Evolutionary conservation across 768 basidiomycete genomes (phyloP), one percentile per base, ranked within the genome.

Genomic region (Russula earlei): DNA sequence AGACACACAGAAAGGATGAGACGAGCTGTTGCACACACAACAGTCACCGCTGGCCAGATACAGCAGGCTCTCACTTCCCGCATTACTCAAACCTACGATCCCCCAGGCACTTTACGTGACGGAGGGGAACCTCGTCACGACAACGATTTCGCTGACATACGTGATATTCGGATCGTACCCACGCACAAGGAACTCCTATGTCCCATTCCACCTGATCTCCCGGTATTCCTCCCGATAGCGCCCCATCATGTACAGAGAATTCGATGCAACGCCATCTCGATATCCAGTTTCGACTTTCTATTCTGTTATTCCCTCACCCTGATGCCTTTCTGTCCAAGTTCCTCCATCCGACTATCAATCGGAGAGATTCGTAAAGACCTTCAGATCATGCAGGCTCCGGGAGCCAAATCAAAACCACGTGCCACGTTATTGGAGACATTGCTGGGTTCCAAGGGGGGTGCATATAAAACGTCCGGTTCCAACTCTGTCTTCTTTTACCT

Each of bases 231-330:
- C 1, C 75, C 71, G 19, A 73, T 70, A 2, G 85, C 83, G 0
- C 85, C 84, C 0, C 85, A 87, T 62, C 84, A 77, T 52, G 74
- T 76, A 12, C 78, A 0, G 59, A 67, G 3, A 74, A 75, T 15
- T 80, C 79, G 22, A 86, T 89, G 78, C 75, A 84, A 53, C 72
- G 81, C 8, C 70, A 83, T 20, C 69, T 88, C 11, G 88, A 91
- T 55, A 77, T 84, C 4, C 85, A 90, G 60, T 90, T 85, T 66
- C 79, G 87, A 33, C 73, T 89, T 0, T 52, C 43, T 11, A 6
- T 14, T n/a, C 22, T 4, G n/a, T 38, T 19, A 6, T 38, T 34
- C 38, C 14, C 22, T 44, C 8, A 22, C 51, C 4, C 43, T 60
- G 22, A 60, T 48, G 7, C 20, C 12, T 0, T 31, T 36, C 6